phyloP scores from a whole-genome alignment of 2,329 filamentous ascomycete species.

The Achaetomium macrosporum region DNA sequence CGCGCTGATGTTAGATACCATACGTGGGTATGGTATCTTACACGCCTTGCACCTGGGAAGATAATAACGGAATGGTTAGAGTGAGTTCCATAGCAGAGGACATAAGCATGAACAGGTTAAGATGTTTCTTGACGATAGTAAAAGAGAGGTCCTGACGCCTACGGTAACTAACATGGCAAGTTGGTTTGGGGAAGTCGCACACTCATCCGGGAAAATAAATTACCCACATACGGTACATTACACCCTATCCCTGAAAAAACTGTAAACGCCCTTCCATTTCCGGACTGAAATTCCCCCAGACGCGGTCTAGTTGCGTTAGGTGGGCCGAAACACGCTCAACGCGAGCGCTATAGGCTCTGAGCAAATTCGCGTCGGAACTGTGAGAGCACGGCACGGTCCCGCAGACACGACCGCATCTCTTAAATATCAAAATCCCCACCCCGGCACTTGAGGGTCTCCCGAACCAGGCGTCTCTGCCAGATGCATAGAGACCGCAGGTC shows the following conservation, averaged over 20 bases:
- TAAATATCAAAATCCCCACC: constrained; percentile 28
- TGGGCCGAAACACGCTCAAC: constrained; percentile 20
- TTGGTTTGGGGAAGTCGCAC: too few species aligned
- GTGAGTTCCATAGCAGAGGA: too few species aligned
- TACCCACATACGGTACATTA: too few species aligned
- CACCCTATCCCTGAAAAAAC: neutral
- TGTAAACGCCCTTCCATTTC: neutral
- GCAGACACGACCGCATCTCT: constrained; percentile 26
- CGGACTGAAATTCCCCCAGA: neutral
- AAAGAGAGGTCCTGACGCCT: too few species aligned
- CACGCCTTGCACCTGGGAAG: too few species aligned
- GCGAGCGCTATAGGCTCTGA: constrained; percentile 17
- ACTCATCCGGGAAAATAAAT: too few species aligned
- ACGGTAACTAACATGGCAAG: too few species aligned
- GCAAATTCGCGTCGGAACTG: constrained; percentile 24
- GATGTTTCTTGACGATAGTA: too few species aligned
- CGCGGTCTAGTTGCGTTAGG: constrained; percentile 9
- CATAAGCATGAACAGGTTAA: too few species aligned
- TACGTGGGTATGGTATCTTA: too few species aligned
- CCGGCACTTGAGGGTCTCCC: constrained; percentile 22
- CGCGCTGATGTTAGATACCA: too few species aligned
- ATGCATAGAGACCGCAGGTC: constrained; percentile 8
- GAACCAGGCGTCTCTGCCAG: constrained; percentile 22
- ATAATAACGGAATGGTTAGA: too few species aligned
- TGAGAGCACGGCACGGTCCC: constrained; percentile 20